Base-by-base conservation (phyloP, 441 rosid species). In the Theobroma grandiflorum region DNA sequence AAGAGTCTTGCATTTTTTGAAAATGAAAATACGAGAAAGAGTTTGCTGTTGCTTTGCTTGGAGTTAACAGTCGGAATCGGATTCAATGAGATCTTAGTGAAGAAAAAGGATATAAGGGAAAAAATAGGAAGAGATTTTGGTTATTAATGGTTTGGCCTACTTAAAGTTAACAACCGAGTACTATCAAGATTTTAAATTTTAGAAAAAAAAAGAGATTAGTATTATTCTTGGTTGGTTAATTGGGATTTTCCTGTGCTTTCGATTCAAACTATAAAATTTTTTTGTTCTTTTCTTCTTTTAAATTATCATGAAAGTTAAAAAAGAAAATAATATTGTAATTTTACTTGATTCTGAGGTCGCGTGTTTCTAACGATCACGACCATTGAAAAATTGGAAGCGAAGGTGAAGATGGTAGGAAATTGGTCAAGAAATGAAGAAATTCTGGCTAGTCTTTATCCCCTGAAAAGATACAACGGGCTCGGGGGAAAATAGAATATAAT, bases 1-100 rank as follows among this genome's bases (percentile, higher is more conserved):
- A 73, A 70, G 90, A 79, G 62, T 87, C 88, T 10, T 81, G 89
- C 96, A 88, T 92, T 20, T 72, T 70, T 26, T 6, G 15, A 38
- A 37, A 6, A 35, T 57, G 42, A 62, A 65, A 11, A 47, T 20
- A n/a, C 26, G 3, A 47, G 40, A 74, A 74, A 53, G 15, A 38
- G 4, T 20, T n/a, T 18, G 31, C 43, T 9, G 14, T 33, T 57
- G 66, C 35, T 38, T 73, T 55, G 65, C 50, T 16, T 45, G 16
- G 12, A 71, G 11, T 22, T 49, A 58, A 38, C 63, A 63, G 33
- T 35, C 45, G 31, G 42, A 31, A 45, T 61, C 18, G 57, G 70
- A 61, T 15, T 75, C 55, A 38, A 61, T 11, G 53, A 69, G 73
- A 45, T 38, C 49, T 45, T 45, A 12, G 15, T 68, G 35, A 53